Evolutionary conservation across 306 rosid species (phyloP), one percentile per base, ranked within the genome.

Genomic region (Dryas octopetala): DNA sequence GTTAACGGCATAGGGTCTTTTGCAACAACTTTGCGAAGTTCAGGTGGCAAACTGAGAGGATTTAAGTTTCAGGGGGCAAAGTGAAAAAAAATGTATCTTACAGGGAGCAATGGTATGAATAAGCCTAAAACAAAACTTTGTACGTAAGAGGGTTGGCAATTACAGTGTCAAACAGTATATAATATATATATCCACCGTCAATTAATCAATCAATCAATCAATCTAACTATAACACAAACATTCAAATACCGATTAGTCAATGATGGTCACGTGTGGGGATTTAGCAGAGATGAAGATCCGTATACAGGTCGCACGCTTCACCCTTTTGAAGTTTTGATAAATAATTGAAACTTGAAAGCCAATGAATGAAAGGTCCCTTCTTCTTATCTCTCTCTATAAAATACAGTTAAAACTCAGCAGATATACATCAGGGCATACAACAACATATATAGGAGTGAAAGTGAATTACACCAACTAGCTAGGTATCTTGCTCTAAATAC

Each of bases 301-400:
- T 40, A 23, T 8, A 7, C 13, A 59, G 48, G 11, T 73, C 52
- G 49, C 77, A 55, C 74, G 49, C 83, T 66, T 50, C 47, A 43
- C 5, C 6, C 50, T 32, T 32, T 32, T 32, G 66, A 28, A n/a
- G n/a, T n/a, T n/a, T n/a, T n/a, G n/a, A n/a, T 45, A 14, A 53
- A 62, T 50, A 23, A 28, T 7, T 26, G 0, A 9, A 11, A 70
- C 75, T 57, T 73, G 59, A 41, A 63, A 15, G 13, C 5, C 41
- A 44, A 1, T 5, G 52, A 40, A 55, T 0, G 67, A 46, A 50
- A 49, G 51, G 6, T 4, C 46, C 54, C 44, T 55, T 66, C 38
- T 46, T 77, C 83, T 74, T 74, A 74, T 74, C 83, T 68, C 74
- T 74, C 83, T 68, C 74, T 51, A 60, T 47, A 52, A 66, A 74